Base-by-base conservation (phyloP, 2,329 filamentous ascomycete genomes). In the Tolypocladium cylindrosporum region DNA sequence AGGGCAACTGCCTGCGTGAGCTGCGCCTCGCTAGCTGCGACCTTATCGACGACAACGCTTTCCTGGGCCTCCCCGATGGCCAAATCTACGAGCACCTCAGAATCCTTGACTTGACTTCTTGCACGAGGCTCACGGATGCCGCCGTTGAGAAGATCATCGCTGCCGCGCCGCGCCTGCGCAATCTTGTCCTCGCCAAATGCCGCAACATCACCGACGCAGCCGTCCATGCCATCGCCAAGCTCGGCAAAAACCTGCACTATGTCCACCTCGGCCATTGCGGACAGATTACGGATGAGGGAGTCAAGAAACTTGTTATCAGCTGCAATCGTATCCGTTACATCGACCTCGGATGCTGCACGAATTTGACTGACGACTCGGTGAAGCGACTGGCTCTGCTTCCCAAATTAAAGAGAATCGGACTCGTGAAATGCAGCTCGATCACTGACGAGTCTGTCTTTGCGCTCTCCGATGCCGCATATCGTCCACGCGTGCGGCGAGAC, bases 271-370 rank as follows among this genome's bases (percentile, higher is more conserved):
- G 94, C 11, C 94, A 99, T 71, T 99, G 94, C 72, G 84, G 85
- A 36, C 86, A 92, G 53, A 92, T 99, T 68, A 97, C 93, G 0
- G 94, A 99, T 68, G 81, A 86, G 41, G 92, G 91, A 1, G 91
- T 99, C 21, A 89, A 89, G 65, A 86, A 86, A 57, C 79, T 99
- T 39, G 91, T 97, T 43, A 86, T 88, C 64, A 79, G 79, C 56
- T 99, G 94, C 78, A 97, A 93, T 67, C 85, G 94, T 31, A 97
- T 99, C 64, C 84, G 94, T 57, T 99, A 99, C 71, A 99, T 99
- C 62, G 94, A 99, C 69, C 77, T 99, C 50, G 94, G 94, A n/a
- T 97, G 94, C 75, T 99, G 94, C 73, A 84, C 83, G 16, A 87
- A 90, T 65, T 77, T 99, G 60, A 97, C 94, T 0, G 94, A 99